phyloP scores from a whole-genome alignment of 805 yeast genomes.

The Sugiyamaella boreocaroliniensis region DNA sequence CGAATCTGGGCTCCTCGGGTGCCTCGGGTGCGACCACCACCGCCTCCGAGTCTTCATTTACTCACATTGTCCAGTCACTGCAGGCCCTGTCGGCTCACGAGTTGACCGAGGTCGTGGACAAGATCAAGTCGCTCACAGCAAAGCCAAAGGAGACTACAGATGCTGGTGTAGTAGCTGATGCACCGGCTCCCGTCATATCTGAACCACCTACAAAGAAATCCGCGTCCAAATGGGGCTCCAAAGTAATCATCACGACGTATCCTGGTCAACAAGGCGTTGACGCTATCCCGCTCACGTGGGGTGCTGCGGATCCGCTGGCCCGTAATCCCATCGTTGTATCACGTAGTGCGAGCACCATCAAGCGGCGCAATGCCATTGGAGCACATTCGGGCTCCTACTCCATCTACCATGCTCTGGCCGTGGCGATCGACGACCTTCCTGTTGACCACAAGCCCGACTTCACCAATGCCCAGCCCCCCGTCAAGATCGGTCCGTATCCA shows the following conservation, averaged over 20 bases:
- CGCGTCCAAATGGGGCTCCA: conserved; percentile 24
- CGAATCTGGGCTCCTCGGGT: neutral
- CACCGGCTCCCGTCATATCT: neutral
- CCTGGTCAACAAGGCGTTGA: conserved; percentile 43
- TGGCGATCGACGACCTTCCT: conserved; percentile 53
- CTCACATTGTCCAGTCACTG: neutral
- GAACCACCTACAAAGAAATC: neutral
- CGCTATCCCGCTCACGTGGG: conserved; percentile 51
- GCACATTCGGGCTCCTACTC: conserved; percentile 61
- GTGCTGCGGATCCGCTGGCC: conserved; percentile 38
- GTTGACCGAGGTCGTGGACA: neutral
- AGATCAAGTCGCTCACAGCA: neutral
- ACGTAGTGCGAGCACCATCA: conserved; percentile 42
- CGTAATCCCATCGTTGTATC: conserved; percentile 58
- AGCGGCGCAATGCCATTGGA: conserved; percentile 56
- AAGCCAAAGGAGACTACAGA: neutral
- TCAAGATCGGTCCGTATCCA: conserved; percentile 45
- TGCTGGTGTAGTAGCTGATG: neutral
- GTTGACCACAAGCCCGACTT: conserved; percentile 50
- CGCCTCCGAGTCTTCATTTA: too few relatives aligned
- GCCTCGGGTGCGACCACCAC: too few relatives aligned
- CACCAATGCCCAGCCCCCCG: conserved; percentile 58
- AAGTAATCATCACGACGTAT: conserved; percentile 46
- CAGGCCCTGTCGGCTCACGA: neutral
- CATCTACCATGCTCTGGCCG: conserved; percentile 58